Evolutionary conservation across 2,329 filamentous ascomycete genomes (phyloP), one percentile per base, ranked within the genome.

Genomic region (Colletotrichum melonis): DNA sequence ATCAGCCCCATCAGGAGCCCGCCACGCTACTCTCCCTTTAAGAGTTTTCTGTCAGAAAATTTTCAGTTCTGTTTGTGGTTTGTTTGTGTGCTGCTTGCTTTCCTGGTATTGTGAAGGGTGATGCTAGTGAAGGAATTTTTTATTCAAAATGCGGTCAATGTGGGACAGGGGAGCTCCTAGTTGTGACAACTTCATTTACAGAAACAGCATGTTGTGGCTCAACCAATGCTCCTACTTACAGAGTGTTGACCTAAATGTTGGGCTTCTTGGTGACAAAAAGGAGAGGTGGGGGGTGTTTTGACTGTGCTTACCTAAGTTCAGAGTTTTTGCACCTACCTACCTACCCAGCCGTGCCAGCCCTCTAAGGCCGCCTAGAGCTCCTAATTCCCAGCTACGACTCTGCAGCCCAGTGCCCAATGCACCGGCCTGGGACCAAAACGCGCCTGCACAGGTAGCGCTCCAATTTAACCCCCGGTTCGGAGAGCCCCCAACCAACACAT

Each of bases 391-490:
- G 69, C 58, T 59, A 54, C 69, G 54, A 55, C 66, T 60, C 58
- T 69, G 65, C 66, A 70, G 62, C 28, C 42, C 68, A 49, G 32
- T 54, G 68, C 68, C 68, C 63, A 55, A 59, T 70, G 71, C 71
- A 56, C 49, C 56, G 58, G 16, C 38, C 38, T 42, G 38, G 38
- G 38, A 66, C 67, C 63, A 72, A 72, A 63, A 74, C 72, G 63
- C 72, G 71, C 69, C 35, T 42, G 67, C 72, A 74, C 72, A 63
- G 63, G 72, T 71, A 55, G 55, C 67, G 55, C 67, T 56, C 69
- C 63, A 74, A 74, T 72, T 74, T 72, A 72, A 67, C 68, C 63
- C 63, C 72, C 68, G 68, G 68, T 49, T 64, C 72, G 72, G 72
- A 74, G 72, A 67, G 49, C 57, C 68, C 72, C 72, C 72, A 74